Evolutionary conservation across 2,329 filamentous ascomycete genomes (phyloP), one percentile per base, ranked within the genome.

Genomic region (Fusarium equiseti): DNA sequence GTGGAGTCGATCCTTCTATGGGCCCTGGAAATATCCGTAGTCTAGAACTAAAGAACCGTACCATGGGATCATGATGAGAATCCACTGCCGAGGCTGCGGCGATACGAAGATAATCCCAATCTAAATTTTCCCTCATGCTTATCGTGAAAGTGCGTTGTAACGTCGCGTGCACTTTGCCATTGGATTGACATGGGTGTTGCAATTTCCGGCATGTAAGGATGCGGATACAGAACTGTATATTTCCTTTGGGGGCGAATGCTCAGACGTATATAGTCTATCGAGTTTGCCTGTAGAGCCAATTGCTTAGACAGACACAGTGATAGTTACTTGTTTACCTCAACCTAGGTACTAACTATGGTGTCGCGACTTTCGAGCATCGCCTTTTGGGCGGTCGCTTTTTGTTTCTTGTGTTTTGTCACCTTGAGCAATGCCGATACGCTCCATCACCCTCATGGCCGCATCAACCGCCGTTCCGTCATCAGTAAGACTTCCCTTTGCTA

Each of bases 381-480:
- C 31, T 46, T 64, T 20, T 51, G 18, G 50, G 50, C 50, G 31
- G 11, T 48, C 24, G 44, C 57, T 24, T 18, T 64, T 1, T 51
- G 45, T 8, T 62, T 64, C 8, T 42, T 64, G 1, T 61, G 57
- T 29, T 24, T 64, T 27, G 20, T 6, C 8, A 45, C 29, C 5
- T 42, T 56, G 0, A 24, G 9, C 26, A 53, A 42, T 9, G 60
- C 35, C 16, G 43, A 53, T 16, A 45, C 46, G 2, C 27, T 6
- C 3, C 35, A 8, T 8, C 35, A 58, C 12, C 26, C n/a, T 4
- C 59, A 63, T 6, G 46, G 15, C 16, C 22, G 43, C 3, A 15
- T 50, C 11, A 38, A 58, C 2, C 52, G 59, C 11, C 54, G 59
- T 12, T 24, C 49, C 3, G 62, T 62, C 5, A 50, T 56, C 15